These are phyloP conservation scores for Fusarium napiforme DNA, from an alignment of 2,329 filamentous ascomycete genomes.

Conservation along the genomic window DNA sequence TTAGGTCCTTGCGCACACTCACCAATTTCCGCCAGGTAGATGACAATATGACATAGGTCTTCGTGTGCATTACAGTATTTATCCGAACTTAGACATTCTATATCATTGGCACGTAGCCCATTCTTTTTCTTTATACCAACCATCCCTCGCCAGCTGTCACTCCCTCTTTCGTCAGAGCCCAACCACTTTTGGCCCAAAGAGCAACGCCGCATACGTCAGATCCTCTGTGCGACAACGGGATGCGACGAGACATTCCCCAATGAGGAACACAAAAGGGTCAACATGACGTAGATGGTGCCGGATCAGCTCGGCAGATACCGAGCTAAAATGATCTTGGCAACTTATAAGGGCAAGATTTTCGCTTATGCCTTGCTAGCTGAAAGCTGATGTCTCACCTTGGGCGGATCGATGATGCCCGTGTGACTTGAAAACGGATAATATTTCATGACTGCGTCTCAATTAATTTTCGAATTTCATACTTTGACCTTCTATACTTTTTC, in stretches of 20 bases:
- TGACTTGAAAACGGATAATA: background rate
- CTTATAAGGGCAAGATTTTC: constrained; percentile 10
- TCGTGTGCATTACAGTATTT: no score
- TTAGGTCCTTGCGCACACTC: background rate
- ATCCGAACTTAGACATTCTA: background rate
- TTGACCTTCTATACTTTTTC: fast-evolving
- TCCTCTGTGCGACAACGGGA: background rate
- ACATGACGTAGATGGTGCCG: constrained; percentile 1
- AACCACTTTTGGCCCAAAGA: background rate
- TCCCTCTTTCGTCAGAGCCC: background rate
- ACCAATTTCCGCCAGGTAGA: no score
- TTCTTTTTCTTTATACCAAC: no score
- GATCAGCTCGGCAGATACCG: constrained; percentile 9
- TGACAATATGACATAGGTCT: no score
- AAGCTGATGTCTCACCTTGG: constrained; percentile 1
- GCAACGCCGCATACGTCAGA: constrained; percentile 17
- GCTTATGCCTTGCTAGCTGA: constrained; percentile 13
- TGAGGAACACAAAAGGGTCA: background rate
- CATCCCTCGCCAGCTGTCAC: no score
- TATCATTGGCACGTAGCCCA: background rate
- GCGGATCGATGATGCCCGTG: constrained; percentile 4
- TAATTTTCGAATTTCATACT: fast-evolving
- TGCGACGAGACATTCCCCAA: background rate
- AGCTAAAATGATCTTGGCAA: background rate
- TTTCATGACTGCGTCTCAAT: background rate